These are phyloP conservation scores for Lotmaria passim DNA, from an alignment of 208 protist genomes.

Conservation along the genomic window DNA sequence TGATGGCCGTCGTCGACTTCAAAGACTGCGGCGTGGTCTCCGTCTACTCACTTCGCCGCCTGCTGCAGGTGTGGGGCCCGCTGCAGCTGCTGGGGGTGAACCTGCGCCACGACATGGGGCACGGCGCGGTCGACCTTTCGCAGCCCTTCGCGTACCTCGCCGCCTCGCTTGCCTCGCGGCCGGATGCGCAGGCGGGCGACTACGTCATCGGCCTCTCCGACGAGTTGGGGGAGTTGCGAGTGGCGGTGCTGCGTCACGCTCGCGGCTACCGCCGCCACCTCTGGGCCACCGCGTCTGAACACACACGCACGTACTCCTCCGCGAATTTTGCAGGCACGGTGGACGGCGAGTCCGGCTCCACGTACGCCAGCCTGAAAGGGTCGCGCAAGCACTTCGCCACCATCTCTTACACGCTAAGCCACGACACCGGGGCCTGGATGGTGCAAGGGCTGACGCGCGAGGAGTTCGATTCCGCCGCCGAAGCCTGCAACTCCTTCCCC, in stretches of 20 bases:
- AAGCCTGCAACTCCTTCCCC: slow-evolving; percentile 68
- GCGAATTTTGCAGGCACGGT: background rate
- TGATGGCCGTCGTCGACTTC: slow-evolving; percentile 74
- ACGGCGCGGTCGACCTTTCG: slow-evolving; percentile 56
- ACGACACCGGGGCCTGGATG: slow-evolving; percentile 79
- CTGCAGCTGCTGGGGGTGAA: slow-evolving; percentile 79
- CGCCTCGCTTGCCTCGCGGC: slow-evolving; percentile 45
- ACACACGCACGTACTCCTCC: slow-evolving; percentile 6
- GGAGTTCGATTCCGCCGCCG: slow-evolving; percentile 75
- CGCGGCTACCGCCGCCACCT: slow-evolving; percentile 22
- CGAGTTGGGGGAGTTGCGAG: slow-evolving; percentile 58
- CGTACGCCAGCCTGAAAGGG: background rate
- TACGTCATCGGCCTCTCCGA: slow-evolving; percentile 71
- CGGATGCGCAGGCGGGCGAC: slow-evolving; percentile 73
- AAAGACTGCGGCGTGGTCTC: slow-evolving; percentile 79
- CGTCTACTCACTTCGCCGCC: slow-evolving; percentile 71
- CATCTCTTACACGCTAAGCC: slow-evolving; percentile 61
- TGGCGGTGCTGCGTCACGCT: slow-evolving; percentile 49
- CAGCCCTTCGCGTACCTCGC: slow-evolving; percentile 62
- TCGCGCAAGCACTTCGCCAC: slow-evolving; percentile 27
- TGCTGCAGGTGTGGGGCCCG: slow-evolving; percentile 84
- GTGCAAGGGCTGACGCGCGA: slow-evolving; percentile 64
- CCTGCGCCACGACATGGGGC: slow-evolving; percentile 62
- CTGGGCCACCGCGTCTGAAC: slow-evolving; percentile 14
- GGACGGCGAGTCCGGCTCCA: background rate